phyloP scores from a whole-genome alignment of 2,329 filamentous ascomycete genomes.

The Cladosporium colombiae region DNA sequence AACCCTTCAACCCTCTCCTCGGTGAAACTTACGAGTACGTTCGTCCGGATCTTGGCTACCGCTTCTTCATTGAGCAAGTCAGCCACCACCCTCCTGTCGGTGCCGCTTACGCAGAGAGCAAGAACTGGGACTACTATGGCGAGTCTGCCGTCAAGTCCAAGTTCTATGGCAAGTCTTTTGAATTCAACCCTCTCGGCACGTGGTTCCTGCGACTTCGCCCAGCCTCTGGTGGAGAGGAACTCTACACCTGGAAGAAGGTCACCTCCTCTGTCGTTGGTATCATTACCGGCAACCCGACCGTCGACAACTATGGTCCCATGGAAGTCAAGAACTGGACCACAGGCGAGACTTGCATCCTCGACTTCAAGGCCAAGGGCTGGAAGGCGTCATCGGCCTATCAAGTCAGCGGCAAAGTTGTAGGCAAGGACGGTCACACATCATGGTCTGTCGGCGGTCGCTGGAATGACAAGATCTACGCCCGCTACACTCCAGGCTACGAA shows the following conservation, averaged over 20 bases:
- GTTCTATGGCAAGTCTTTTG: constrained; percentile 96
- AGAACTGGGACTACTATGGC: constrained; percentile 94
- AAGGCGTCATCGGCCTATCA: constrained; percentile 90
- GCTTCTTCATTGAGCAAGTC: constrained; percentile 98
- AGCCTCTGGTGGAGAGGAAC: constrained; percentile 67
- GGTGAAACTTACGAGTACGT: constrained; percentile 98
- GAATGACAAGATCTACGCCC: constrained; percentile 97
- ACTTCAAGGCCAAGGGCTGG: constrained; percentile 96
- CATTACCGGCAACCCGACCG: constrained; percentile 90
- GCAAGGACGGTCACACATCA: constrained; percentile 73
- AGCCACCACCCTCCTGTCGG: constrained; percentile 95
- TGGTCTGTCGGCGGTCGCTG: constrained; percentile 92
- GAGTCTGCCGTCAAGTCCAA: constrained; percentile 95
- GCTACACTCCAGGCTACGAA: constrained; percentile 88
- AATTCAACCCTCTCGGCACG: constrained; percentile 92
- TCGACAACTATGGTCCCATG: constrained; percentile 98
- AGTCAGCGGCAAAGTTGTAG: constrained; percentile 81
- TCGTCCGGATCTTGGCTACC: constrained; percentile 92
- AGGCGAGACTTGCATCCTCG: constrained; percentile 81
- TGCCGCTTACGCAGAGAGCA: constrained; percentile 87
- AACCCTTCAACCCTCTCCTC: constrained; percentile 94
- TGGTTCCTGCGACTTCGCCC: constrained; percentile 92
- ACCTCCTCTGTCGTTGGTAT: constrained; percentile 97
- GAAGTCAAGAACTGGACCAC: constrained; percentile 97
- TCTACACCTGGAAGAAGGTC: constrained; percentile 99